A percentile compares a stretch with the other conserved stretches of the same genome.
Conservation (phyloP, 2,329 filamentous ascomycete genomes). For the Sarocladium oryzae region DNA sequence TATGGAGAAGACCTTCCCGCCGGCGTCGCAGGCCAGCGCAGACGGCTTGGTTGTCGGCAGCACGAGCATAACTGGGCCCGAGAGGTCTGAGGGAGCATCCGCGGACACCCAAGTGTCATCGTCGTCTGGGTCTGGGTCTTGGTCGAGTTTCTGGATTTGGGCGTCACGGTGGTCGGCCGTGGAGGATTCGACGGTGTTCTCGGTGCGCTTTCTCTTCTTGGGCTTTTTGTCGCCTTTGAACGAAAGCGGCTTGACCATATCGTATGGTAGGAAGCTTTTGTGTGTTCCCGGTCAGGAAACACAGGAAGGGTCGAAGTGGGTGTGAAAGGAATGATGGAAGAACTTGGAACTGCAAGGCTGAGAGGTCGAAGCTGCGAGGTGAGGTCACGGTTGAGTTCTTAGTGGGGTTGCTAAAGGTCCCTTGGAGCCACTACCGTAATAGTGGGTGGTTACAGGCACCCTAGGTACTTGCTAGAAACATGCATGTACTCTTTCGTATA, state of each 20-base stretch:
- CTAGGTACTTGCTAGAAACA: no score
- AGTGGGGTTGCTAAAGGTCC: no score
- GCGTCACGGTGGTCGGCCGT: conserved; percentile 34
- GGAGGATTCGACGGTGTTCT: conserved; percentile 32
- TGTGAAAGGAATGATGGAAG: no score
- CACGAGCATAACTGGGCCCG: conserved; percentile 77
- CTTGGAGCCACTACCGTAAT: no score
- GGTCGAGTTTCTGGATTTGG: conserved; percentile 7
- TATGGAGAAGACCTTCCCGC: conserved; percentile 78
- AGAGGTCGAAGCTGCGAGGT: no score
- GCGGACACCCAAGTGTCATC: conserved; percentile 93
- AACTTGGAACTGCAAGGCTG: no score
- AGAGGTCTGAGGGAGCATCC: conserved; percentile 65
- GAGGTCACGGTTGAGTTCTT: no score
- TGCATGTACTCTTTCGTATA: no score
- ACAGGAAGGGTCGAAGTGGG: no score
- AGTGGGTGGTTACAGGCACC: no score
- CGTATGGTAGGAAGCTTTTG: no score
- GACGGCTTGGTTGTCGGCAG: conserved; percentile 67
- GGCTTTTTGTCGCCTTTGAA: conserved; percentile 98
- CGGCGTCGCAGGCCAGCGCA: conserved; percentile 78
- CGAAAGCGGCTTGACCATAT: conserved; percentile 85
- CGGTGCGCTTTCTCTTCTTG: conserved; percentile 80
- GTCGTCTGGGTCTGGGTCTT: conserved; percentile 25
- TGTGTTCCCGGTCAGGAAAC: no score